A percentile compares a stretch with the other conserved stretches of the same genome.
Evolutionary conservation across 23 red algal genomes (phyloP).

Genomic region (Gracilariopsis chorda): DNA sequence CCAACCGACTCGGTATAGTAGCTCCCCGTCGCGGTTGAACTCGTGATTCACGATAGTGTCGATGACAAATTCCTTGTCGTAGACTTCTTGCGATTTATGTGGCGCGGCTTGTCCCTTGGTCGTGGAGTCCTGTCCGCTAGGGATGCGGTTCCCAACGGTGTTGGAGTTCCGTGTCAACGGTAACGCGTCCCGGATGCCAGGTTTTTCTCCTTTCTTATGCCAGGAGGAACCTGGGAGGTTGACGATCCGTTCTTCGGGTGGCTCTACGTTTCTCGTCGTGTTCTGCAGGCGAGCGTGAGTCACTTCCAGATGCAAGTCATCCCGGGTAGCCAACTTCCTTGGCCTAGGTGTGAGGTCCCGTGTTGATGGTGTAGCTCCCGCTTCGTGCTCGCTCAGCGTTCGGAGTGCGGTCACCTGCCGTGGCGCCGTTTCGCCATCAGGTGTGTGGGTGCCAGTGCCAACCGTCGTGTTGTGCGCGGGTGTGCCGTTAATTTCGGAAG

Average conservation of each 20-base stretch:
- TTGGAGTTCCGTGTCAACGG: not conserved
- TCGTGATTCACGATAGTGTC: too few species aligned
- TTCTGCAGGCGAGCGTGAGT: not conserved
- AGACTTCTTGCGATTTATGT: too few species aligned
- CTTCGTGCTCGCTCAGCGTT: not conserved
- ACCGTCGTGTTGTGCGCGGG: not conserved
- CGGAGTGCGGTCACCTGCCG: not conserved
- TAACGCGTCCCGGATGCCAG: not conserved
- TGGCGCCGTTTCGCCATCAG: not conserved
- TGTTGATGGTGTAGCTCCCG: not conserved
- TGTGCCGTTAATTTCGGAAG: not conserved
- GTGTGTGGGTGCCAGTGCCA: not conserved
- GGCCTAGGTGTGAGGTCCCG: not conserved
- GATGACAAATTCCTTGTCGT: too few species aligned
- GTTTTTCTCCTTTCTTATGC: too few species aligned
- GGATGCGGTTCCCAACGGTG: too few species aligned
- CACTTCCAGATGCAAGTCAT: not conserved
- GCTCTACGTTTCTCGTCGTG: not conserved
- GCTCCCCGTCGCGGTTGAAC: too few species aligned
- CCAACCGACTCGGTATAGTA: too few species aligned
- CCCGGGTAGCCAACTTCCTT: not conserved
- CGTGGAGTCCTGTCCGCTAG: too few species aligned
- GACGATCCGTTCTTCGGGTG: not conserved
- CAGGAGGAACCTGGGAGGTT: not conserved
- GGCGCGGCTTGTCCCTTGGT: too few species aligned